Base-by-base conservation (phyloP, 2,329 filamentous ascomycete species). In the Plectosphaerella cucumerina region DNA sequence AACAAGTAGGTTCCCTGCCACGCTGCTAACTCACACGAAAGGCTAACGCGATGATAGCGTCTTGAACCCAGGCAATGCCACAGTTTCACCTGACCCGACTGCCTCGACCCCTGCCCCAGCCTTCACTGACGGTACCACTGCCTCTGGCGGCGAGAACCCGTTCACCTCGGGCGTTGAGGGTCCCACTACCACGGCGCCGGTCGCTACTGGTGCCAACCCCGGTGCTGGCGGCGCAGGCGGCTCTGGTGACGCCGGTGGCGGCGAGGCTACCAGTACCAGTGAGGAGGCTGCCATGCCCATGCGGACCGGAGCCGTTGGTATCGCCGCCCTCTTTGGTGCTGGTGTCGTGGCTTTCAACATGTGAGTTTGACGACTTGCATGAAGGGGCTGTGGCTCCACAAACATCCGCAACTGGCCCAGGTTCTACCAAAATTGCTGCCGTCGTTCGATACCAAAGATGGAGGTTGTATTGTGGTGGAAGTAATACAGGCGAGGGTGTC, bases 161-260 rank as follows among this genome's bases (percentile, higher is more conserved):
- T 85, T 81, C 63, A 86, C 82, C 1, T 77, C 73, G 18, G 76
- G 75, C 23, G 67, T 82, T 34, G 61, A 75, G 1, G 67, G 70
- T 2, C 66, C 78, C 0, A 76, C 71, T n/a, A 66, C 57, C 2
- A 69, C 52, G 56, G 63, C 49, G 34, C 65, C 70, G 4, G 62
- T 69, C 3, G 69, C 64, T 1, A 64, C 62, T 14, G 62, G 58
- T 15, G 61, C 47, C 9, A 54, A 45, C 22, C 56, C 59, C 3
- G 35, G 35, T n/a, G 35, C 10, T 15, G 39, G 39, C 9, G 31
- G 18, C n/a, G 42, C 47, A n/a, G 50, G 51, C 5, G 55, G 48
- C 3, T 49, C 26, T 11, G 49, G 20, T 42, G 37, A 26, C 37
- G 21, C 20, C 11, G 39, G 34, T 9, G 43, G 48, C 5, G 55